Evolutionary conservation across 306 rosid species (phyloP).

Genomic region (Dalbergia cochinchinensis): DNA sequence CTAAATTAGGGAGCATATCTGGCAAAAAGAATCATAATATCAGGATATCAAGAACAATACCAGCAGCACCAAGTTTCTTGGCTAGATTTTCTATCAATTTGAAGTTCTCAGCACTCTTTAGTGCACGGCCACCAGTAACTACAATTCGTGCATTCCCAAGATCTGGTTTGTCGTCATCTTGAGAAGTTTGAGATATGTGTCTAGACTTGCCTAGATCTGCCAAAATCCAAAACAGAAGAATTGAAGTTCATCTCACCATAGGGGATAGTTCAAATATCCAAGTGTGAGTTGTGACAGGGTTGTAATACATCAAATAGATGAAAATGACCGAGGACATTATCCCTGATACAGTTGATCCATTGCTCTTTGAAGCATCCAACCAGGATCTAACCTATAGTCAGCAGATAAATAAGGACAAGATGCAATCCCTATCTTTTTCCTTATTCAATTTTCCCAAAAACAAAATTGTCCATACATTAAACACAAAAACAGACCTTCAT

Average conservation of each 20-base stretch:
- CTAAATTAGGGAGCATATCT: conserved; percentile 15
- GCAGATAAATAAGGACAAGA: not conserved
- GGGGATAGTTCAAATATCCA: conserved; percentile 37
- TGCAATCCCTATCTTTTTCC: conserved; percentile 20
- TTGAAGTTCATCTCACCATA: conserved; percentile 15
- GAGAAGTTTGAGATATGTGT: conserved; percentile 72
- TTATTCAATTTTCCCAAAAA: conserved; percentile 35
- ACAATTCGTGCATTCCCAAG: conserved; percentile 92
- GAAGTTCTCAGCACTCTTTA: conserved; percentile 92
- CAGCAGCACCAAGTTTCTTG: conserved; percentile 90
- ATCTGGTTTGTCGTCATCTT: conserved; percentile 82
- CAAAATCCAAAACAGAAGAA: conserved; percentile 6
- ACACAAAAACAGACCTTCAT: conserved; percentile 73
- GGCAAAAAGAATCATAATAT: conserved; percentile 30
- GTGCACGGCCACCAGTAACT: conserved; percentile 86
- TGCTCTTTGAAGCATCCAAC: conserved; percentile 40
- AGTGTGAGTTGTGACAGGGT: not conserved
- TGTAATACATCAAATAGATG: conserved; percentile 21
- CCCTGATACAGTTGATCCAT: conserved; percentile 25
- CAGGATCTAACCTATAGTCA: conserved; percentile 20
- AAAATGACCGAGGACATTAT: conserved; percentile 37
- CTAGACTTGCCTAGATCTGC: conserved; percentile 79
- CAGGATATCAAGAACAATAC: conserved; percentile 55
- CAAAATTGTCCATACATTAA: conserved; percentile 35
- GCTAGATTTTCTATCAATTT: conserved; percentile 93